A percentile compares a stretch with the other conserved stretches of the same genome.
Conservation (phyloP, 2,329 filamentous ascomycete species). For the Tolypocladium inflatum region DNA sequence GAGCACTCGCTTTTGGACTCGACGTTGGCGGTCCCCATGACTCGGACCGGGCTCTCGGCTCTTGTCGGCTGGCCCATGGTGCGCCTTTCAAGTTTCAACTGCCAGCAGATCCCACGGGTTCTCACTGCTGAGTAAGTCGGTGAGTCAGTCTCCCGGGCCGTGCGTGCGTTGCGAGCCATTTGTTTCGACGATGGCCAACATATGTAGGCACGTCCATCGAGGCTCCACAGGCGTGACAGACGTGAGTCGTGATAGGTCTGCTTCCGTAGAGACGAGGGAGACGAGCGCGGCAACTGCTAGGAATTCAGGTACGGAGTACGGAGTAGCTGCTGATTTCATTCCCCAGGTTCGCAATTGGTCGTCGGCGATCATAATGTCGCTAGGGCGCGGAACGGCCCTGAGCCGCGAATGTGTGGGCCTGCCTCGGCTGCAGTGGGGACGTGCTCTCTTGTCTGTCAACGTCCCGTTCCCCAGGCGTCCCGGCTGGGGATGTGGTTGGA, state of each 20-base stretch:
- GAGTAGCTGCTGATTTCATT: not conserved
- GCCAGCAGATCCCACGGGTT: not conserved
- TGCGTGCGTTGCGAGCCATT: not conserved
- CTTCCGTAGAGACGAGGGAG: not conserved
- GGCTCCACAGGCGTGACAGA: not conserved
- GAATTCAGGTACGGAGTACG: not conserved
- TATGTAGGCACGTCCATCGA: no score
- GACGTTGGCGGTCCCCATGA: not conserved
- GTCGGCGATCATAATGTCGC: not conserved
- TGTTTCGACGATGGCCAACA: not conserved
- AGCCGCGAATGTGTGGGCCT: not conserved
- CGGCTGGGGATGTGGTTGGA: not conserved
- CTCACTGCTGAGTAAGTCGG: no score
- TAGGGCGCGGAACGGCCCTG: not conserved
- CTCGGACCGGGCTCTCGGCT: not conserved
- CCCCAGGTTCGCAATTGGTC: not conserved
- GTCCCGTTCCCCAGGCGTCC: not conserved
- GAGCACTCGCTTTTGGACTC: not conserved
- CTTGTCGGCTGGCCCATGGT: not conserved
- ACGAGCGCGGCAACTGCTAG: no score
- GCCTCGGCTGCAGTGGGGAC: not conserved
- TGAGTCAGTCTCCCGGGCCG: not conserved
- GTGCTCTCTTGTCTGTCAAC: not conserved
- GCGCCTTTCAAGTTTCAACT: not conserved
- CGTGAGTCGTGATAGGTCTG: not conserved